Evolutionary conservation across 225 moss, liverwort and hornwort species (phyloP), one percentile per base, ranked within the genome.

Genomic region (Straminergon stramineum): DNA sequence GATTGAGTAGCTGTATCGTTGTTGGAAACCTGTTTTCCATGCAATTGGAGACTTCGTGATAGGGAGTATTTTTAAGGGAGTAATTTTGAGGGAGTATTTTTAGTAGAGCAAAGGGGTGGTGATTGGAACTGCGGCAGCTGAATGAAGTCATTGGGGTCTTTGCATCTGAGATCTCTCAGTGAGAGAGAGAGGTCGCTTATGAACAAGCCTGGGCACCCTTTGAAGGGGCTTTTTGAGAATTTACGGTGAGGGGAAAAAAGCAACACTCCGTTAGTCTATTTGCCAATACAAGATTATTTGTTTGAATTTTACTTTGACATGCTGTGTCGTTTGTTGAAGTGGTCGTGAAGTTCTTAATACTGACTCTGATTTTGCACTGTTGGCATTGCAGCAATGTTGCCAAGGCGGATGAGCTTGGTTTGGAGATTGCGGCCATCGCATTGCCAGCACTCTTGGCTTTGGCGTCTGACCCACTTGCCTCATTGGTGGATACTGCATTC

Each of bases 401-500:
- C 82, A 94, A 91, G 90, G 92, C 92, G 90, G 98, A 98, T 87
- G 96, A 95, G 87, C 97, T 98, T 91, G 96, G 96, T 80, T 85
- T 91, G 94, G 98, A 98, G 93, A 97, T 98, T 93, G 96, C 95
- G 84, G 84, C 91, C 81, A 97, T 98, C 86, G 96, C 98, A 82
- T 92, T 98, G 90, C 98, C 98, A 91, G 97, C 97, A 55, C 91
- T 98, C 28, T 88, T 97, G 90, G 98, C 97, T 88, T 87, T 98
- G 93, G 97, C 97, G 80, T 96, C 98, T 43, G 98, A 98, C 67
- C 98, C 98, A 52, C 93, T 98, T 82, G 98, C 98, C 58, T 96
- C 96, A 32, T 92, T 98, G 96, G 96, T 97, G 91, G 98, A 98
- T 81, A 97, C 97, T 85, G 97, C 96, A 84, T 98, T 96, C 91